Evolutionary conservation across 345 rosid species (phyloP).

Genomic region (Lepidium aucheri): DNA sequence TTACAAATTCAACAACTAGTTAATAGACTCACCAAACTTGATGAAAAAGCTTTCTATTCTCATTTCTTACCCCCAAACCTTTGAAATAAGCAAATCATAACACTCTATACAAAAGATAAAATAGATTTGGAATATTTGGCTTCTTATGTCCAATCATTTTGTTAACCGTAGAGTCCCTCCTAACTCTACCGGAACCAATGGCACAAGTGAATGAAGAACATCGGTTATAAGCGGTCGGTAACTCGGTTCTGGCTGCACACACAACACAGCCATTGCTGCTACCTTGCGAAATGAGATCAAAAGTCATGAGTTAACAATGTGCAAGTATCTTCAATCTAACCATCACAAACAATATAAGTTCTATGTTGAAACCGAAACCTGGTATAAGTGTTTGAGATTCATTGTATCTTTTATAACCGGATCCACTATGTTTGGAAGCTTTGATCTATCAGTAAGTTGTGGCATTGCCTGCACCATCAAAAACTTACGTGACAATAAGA

Average conservation of each 20-base stretch:
- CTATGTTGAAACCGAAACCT: slow-evolving; percentile 38
- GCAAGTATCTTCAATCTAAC: background rate
- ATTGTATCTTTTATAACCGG: slow-evolving; percentile 64
- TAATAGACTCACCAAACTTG: background rate
- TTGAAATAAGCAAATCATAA: background rate
- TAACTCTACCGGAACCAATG: slow-evolving; percentile 65
- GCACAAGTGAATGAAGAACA: slow-evolving; percentile 79
- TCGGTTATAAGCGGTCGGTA: slow-evolving; percentile 83
- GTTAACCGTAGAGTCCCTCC: slow-evolving; percentile 67
- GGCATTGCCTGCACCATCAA: slow-evolving; percentile 74
- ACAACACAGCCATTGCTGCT: slow-evolving; percentile 90
- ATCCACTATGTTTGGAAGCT: slow-evolving; percentile 76
- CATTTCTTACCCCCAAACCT: slow-evolving; percentile 1
- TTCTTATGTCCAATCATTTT: slow-evolving; percentile 14
- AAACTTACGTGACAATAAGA: too few relatives aligned
- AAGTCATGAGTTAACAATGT: background rate
- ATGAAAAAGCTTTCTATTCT: background rate
- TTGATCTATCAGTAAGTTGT: slow-evolving; percentile 78
- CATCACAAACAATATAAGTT: too few relatives aligned
- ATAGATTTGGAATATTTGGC: background rate
- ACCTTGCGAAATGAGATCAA: slow-evolving; percentile 39
- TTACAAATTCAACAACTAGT: background rate
- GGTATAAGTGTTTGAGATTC: slow-evolving; percentile 80
- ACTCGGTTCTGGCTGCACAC: slow-evolving; percentile 87
- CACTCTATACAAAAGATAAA: background rate